Evolutionary conservation across 441 rosid genomes (phyloP).

Genomic region (Adansonia gregorii): DNA sequence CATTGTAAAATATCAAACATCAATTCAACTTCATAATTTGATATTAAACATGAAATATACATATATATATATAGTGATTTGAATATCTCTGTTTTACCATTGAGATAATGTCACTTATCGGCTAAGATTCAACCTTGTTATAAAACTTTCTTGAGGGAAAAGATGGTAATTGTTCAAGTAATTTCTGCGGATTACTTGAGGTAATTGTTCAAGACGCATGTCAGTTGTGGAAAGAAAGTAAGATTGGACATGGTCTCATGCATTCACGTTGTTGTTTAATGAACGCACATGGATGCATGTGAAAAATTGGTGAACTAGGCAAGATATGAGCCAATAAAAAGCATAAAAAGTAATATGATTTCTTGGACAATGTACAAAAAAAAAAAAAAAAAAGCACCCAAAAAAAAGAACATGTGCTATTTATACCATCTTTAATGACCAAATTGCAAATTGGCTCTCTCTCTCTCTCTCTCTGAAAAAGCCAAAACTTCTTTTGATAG

Average conservation of each 20-base stretch:
- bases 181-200: neutral
- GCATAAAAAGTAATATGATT: slow-evolving; percentile 19
- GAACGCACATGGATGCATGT: slow-evolving; percentile 59
- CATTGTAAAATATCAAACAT: neutral
- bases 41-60: too few relatives aligned
- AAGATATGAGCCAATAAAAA: slow-evolving; percentile 25
- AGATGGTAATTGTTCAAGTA: neutral
- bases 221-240: neutral
- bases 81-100: neutral
- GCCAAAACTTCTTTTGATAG: neutral
- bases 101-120: neutral
- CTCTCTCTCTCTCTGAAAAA: neutral
- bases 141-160: neutral
- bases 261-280: slow-evolving; percentile 26
- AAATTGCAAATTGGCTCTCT: slow-evolving; percentile 9
- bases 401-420: slow-evolving; percentile 1
- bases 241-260: neutral
- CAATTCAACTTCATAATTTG: too few relatives aligned
- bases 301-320: slow-evolving; percentile 26
- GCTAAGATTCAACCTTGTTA: neutral
- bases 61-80: neutral
- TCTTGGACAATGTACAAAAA: neutral
- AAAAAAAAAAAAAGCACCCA: too few relatives aligned
- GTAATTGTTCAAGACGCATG: neutral
- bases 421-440: slow-evolving; percentile 12